Percentiles rank a stretch among this genome's conserved stretches.
Evolutionary conservation across 23 red algal genomes (phyloP).

Genomic region (Porphyridium purpureum): DNA sequence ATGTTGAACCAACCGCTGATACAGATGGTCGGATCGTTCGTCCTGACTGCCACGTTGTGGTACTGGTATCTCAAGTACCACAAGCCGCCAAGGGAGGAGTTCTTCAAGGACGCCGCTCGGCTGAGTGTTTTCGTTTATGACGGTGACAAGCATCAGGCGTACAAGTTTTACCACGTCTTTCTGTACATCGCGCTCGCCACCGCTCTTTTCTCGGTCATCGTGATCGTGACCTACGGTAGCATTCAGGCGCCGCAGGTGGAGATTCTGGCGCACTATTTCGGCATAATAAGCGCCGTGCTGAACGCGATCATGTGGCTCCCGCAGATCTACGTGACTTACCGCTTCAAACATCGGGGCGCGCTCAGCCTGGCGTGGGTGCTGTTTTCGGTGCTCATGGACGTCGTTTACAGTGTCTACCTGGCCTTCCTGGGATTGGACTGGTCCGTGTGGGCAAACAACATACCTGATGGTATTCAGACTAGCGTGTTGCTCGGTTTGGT

Average conservation of each 20-base stretch:
- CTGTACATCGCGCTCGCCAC: conserved; percentile 15
- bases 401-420: conserved; percentile 52
- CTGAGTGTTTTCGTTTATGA: no score
- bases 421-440: conserved; percentile 19
- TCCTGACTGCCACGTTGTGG: conserved; percentile 34
- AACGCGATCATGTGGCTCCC: conserved; percentile 79
- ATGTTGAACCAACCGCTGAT: conserved; percentile 31
- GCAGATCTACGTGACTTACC: conserved; percentile 43
- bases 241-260: neutral
- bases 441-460: conserved; percentile 67
- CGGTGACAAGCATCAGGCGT: neutral
- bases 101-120: neutral
- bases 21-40: conserved; percentile 38
- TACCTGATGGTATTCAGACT: conserved; percentile 58
- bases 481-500: conserved; percentile 27
- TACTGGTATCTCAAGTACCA: conserved; percentile 64
- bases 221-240: neutral
- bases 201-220: conserved; percentile 2
- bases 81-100: neutral
- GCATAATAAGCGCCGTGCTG: conserved; percentile 18
- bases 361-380: conserved; percentile 55
- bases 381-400: conserved; percentile 39
- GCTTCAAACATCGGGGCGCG: conserved; percentile 46
- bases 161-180: conserved; percentile 20
- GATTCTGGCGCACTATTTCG: conserved; percentile 39